phyloP scores from a whole-genome alignment of 2,329 filamentous ascomycete species.

The Beauveria rudraprayagi region DNA sequence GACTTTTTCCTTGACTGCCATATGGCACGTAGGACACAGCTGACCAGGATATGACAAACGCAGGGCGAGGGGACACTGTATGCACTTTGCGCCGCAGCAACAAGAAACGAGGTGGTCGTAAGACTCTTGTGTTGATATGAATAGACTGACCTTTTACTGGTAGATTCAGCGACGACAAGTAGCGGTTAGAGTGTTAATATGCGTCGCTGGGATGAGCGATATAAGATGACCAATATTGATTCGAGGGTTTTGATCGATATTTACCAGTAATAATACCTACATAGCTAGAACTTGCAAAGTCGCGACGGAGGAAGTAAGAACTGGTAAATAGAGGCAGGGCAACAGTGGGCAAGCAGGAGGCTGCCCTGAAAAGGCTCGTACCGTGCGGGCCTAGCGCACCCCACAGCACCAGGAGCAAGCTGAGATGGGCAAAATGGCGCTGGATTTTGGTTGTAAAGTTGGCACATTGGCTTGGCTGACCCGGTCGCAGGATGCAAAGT shows the following conservation, averaged over 20 bases:
- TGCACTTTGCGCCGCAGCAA: neutral
- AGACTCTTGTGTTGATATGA: too few relatives aligned
- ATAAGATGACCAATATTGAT: neutral
- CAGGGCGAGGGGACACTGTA: too few relatives aligned
- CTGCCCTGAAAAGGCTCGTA: conserved; percentile 7
- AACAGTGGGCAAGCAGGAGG: neutral
- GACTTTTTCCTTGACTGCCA: neutral
- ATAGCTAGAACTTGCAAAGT: too few relatives aligned
- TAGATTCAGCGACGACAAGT: neutral
- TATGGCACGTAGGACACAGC: neutral
- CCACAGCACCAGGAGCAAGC: neutral
- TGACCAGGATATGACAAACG: too few relatives aligned
- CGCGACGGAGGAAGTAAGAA: too few relatives aligned
- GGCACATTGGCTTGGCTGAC: neutral
- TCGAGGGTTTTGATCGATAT: neutral
- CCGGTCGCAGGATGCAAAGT: neutral
- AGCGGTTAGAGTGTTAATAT: too few relatives aligned
- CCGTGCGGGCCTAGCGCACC: conserved; percentile 2
- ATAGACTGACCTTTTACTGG: too few relatives aligned
- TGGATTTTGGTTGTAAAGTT: neutral
- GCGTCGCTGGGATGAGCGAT: neutral
- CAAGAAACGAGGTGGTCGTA: neutral
- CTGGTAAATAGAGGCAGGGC: too few relatives aligned
- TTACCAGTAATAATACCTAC: neutral
- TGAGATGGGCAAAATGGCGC: neutral